Base-by-base conservation (phyloP, 2,329 filamentous ascomycete genomes). In the Fusarium cyanostomum region DNA sequence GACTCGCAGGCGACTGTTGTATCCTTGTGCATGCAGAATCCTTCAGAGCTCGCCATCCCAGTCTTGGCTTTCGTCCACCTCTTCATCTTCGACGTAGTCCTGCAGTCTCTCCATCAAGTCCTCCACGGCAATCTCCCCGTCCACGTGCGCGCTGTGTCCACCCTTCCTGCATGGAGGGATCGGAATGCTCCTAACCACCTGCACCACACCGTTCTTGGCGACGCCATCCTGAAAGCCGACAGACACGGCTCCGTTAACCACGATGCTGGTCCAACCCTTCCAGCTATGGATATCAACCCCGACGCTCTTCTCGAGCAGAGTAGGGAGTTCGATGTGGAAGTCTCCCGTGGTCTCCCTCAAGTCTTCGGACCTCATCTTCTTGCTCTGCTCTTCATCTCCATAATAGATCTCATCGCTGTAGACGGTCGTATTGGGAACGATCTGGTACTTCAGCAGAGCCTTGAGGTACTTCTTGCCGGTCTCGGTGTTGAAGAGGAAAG, bases 381-480 rank as follows among this genome's bases (percentile, higher is more conserved):
- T 73, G 4, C 69, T 69, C 1, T 64, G 7, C 52, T 57, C n/a
- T 68, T 68, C 41, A 12, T 68, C 61, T 45, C 61, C 65, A n/a
- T 75, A 73, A 78, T 93, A 95, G 72, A 89, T 91, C 6, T 89
- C 90, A 72, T 97, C 94, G 7, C 89, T 92, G 81, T 97, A 97
- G 0, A 96, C 79, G 0, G 91, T 94, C 57, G 88, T 83, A 70
- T 91, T 86, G 37, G 87, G 83, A 1, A 90, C 89, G 44, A 94
- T 83, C 71, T 94, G 91, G 73, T 96, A 96, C 78, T 92, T 82
- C 13, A 96, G 81, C 41, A 97, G 79, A 0, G 92, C 92, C 65
- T 85, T 87, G 15, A 97, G 84, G 73, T 92, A 96, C 74, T 89
- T 89, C 63, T 84, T 80, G 2, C 94, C 94, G 49, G 82, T 84